Conservation (phyloP, 2,329 filamentous ascomycete genomes). For the Alternaria metachromatica region DNA sequence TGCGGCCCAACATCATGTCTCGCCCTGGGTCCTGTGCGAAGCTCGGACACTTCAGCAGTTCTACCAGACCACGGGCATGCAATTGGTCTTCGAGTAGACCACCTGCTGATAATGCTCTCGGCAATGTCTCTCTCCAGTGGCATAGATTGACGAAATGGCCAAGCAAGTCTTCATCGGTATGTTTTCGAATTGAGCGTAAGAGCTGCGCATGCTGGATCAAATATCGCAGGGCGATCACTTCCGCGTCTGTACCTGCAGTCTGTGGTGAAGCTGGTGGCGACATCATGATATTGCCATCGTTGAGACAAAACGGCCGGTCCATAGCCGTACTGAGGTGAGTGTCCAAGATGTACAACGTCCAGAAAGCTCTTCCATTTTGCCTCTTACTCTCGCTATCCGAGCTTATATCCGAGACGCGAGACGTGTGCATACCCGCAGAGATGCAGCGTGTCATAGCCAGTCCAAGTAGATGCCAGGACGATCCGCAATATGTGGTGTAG, state of each 20-base stretch:
- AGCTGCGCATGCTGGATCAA: background rate
- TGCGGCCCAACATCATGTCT: background rate
- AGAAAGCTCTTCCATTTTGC: constrained; percentile 3
- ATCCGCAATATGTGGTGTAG: constrained; percentile 15
- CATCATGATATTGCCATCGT: constrained; percentile 10
- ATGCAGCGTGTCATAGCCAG: constrained; percentile 18
- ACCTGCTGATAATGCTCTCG: background rate
- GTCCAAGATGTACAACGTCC: constrained; percentile 16
- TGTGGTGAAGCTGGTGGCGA: background rate
- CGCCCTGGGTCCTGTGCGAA: background rate
- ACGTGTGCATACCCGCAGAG: constrained; percentile 18
- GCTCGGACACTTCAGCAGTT: background rate
- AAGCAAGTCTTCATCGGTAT: background rate
- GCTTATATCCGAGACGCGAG: background rate
- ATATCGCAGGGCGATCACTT: background rate
- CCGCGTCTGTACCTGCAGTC: background rate
- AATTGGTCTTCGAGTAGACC: background rate
- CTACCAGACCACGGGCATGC: background rate
- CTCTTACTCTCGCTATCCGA: constrained; percentile 7
- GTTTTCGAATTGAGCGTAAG: background rate
- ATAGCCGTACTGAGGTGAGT: constrained; percentile 14
- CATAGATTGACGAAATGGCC: background rate
- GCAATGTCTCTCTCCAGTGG: background rate
- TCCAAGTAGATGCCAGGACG: constrained; percentile 20
- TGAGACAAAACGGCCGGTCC: constrained; percentile 16